Evolutionary conservation across 257 asterid species (phyloP).

Genomic region (Nicotiana attenuata): DNA sequence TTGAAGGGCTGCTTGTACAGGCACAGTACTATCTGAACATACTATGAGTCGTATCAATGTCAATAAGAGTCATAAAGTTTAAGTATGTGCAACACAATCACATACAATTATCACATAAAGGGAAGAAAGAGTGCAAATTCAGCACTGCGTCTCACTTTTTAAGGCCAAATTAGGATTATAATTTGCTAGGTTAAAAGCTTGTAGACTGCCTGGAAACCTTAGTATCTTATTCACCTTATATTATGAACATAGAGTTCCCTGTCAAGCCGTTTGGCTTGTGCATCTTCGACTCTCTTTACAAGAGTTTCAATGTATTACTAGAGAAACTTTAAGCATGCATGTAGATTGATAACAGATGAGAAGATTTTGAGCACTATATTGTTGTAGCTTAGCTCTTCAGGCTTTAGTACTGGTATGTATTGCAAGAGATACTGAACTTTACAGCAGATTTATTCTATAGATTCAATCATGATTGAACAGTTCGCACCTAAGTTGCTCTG

Average conservation of each 20-base stretch:
- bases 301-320: neutral
- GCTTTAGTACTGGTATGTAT: neutral
- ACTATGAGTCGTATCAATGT: neutral
- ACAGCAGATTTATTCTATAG: no score
- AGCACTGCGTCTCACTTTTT: neutral
- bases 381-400: neutral
- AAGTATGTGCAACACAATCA: neutral
- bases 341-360: neutral
- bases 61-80: neutral
- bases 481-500: no score
- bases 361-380: neutral
- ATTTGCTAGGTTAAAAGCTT: neutral
- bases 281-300: neutral
- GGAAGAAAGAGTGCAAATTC: constrained; percentile 4
- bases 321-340: neutral
- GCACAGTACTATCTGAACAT: neutral
- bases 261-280: neutral
- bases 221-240: neutral
- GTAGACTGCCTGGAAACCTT: neutral
- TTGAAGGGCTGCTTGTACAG: neutral
- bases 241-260: neutral
- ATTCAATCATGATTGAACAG: neutral
- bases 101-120: neutral
- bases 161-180: neutral
- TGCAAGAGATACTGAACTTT: neutral